phyloP scores from a whole-genome alignment of 148 eudicot species.

The Arctostaphylos glauca region DNA sequence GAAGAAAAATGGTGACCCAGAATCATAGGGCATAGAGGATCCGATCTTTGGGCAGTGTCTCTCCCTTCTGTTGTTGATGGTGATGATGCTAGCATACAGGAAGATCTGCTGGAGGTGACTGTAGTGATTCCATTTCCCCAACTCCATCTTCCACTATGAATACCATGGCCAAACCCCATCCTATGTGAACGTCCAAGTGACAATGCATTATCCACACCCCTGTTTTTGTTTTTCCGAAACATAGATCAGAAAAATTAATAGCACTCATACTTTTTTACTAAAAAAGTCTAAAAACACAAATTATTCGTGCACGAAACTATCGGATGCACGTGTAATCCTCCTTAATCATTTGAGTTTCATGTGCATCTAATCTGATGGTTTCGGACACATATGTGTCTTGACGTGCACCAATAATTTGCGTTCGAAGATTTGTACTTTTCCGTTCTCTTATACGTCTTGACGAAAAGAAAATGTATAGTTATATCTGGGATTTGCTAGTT shows the following conservation, averaged over 20 bases:
- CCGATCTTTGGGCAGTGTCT: neutral
- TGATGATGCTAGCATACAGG: slow-evolving; percentile 46
- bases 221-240: slow-evolving; percentile 21
- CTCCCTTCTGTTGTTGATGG: neutral
- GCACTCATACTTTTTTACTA: too few relatives aligned
- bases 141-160: slow-evolving; percentile 71
- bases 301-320: too few relatives aligned
- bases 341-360: too few relatives aligned
- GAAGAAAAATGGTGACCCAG: neutral
- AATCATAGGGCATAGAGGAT: neutral
- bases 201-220: slow-evolving; percentile 85
- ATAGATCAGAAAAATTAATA: neutral
- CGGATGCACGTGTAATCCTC: too few relatives aligned
- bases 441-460: too few relatives aligned
- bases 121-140: slow-evolving; percentile 47
- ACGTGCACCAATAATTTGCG: too few relatives aligned
- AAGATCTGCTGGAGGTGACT: slow-evolving; percentile 58
- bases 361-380: too few relatives aligned
- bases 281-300: too few relatives aligned
- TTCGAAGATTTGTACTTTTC: too few relatives aligned
- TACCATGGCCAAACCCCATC: slow-evolving; percentile 80
- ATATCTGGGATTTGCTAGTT: too few relatives aligned
- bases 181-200: slow-evolving; percentile 71
- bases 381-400: too few relatives aligned
- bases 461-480: too few relatives aligned